Percentiles rank a stretch among this genome's conserved stretches.
Conservation (phyloP, 768 basidiomycete species). For the Leccinum boreale region DNA sequence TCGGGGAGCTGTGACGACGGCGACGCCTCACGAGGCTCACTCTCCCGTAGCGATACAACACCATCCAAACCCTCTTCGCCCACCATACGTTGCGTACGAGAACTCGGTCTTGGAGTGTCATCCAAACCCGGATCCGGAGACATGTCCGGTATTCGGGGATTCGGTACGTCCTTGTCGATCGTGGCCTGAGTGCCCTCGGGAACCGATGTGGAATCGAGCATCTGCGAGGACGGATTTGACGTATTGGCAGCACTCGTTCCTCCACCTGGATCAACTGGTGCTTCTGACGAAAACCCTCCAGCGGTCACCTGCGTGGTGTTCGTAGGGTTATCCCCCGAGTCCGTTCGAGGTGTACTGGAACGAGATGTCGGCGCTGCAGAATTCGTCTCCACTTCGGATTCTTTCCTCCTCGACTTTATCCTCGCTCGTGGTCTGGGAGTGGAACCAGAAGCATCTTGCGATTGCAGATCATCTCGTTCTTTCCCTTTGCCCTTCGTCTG, state of each 20-base stretch:
- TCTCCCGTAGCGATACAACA: not conserved
- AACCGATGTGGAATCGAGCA: conserved; percentile 3
- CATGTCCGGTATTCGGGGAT: not conserved
- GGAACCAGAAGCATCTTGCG: conserved; percentile 1
- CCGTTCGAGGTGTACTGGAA: conserved; percentile 16
- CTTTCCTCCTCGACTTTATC: conserved; percentile 9
- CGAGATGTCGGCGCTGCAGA: conserved; percentile 8
- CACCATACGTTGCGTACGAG: not conserved
- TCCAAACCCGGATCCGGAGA: not conserved
- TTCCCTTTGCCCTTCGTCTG: conserved; percentile 22
- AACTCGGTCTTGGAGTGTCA: conserved; percentile 19
- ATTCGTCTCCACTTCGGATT: conserved; percentile 1
- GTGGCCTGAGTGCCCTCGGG: not conserved
- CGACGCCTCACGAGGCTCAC: conserved; percentile 8
- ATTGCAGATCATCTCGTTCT: conserved; percentile 8
- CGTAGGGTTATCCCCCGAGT: conserved; percentile 6
- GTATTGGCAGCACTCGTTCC: not conserved
- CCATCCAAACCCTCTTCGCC: not conserved
- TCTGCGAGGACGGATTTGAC: conserved; percentile 3
- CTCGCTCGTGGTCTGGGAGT: conserved; percentile 8
- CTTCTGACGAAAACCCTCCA: conserved; percentile 6
- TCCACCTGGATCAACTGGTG: conserved; percentile 22
- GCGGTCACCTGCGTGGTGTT: not conserved
- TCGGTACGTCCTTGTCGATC: not conserved
- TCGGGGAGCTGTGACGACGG: conserved; percentile 5